Evolutionary conservation across 2,329 filamentous ascomycete genomes (phyloP), one percentile per base, ranked within the genome.

Genomic region (Botrytis squamosa): DNA sequence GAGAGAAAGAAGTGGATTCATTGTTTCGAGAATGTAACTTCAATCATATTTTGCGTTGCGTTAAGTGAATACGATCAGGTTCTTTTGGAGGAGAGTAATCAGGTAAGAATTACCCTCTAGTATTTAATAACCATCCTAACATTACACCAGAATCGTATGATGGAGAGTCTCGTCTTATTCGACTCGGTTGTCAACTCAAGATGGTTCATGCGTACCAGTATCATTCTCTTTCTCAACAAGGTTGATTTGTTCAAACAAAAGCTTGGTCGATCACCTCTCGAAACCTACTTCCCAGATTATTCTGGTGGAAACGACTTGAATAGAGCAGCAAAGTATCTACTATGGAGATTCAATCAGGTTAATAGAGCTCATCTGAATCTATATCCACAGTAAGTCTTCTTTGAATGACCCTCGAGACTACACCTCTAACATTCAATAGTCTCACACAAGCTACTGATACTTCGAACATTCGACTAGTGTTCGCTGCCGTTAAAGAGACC

Each of bases 1-100:
- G 96, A 99, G 84, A 90, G 96, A 76, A 99, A 99, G 87, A 99
- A 99, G 85, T 99, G 96, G 96, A 99, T 99, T 81, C 96, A 99
- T 85, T 99, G 96, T 85, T 99, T 99, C 83, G 96, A 99, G 83
- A 98, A 98, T 80, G 96, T 99, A 80, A 99, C 96, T 62, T 98
- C 96, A 6, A 99, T 99, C 83, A 99, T 99, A 78, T 99, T 99
- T 84, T 99, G 96, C 81, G 96, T 99, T 75, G 96, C 96, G 25
- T 85, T 99, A 79, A 98, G 95, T 85, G 96, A 99, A 84, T 99
- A 99, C 82, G 96, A 99, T 81, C 96, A 99, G 84, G 95, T 98
- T 8, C 86, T 99, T 71, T 86, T 99, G 59, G 96, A 99, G 84
- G 96, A 98, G 84, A 97, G 93, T 84, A 98, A 95, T 81, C 96